A percentile compares a stretch with the other conserved stretches of the same genome.
phyloP scores from a whole-genome alignment of 2,329 filamentous ascomycete genomes.

The Penicillium sp. region DNA sequence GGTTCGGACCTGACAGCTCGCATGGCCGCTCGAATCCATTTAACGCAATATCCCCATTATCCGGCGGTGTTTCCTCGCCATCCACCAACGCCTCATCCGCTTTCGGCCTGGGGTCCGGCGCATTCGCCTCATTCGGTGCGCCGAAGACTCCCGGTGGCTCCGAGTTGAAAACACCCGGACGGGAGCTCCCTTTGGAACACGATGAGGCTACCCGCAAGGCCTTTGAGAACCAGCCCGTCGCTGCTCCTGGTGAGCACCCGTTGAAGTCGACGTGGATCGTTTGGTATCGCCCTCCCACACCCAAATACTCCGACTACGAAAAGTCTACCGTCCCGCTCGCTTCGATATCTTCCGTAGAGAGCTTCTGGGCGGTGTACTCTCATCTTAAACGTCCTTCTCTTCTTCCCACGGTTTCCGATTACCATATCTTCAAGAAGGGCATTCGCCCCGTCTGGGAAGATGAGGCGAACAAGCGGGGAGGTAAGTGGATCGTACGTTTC shows the following conservation, averaged over 20 bases:
- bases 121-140: constrained; percentile 95
- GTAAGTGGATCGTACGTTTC: constrained; percentile 94
- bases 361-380: constrained; percentile 85
- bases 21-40: constrained; percentile 76
- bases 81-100: constrained; percentile 76
- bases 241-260: constrained; percentile 49
- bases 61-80: constrained; percentile 68
- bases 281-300: constrained; percentile 95
- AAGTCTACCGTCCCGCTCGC: constrained; percentile 90
- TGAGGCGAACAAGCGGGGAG: constrained; percentile 90
- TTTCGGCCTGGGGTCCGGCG: constrained; percentile 90
- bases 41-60: constrained; percentile 69
- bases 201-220: constrained; percentile 36
- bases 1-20: constrained; percentile 70
- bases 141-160: constrained; percentile 81
- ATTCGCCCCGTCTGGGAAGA: constrained; percentile 98
- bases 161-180: constrained; percentile 65
- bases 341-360: constrained; percentile 75
- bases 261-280: constrained; percentile 90
- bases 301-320: constrained; percentile 97
- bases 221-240: constrained; percentile 38
- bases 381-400: constrained; percentile 87
- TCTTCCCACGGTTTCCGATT: constrained; percentile 90
- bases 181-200: constrained; percentile 51
- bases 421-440: constrained; percentile 95